Evolutionary conservation across 177 flowering plant species (phyloP), one percentile per base, ranked within the genome.

Genomic region (Vitis hybrid): DNA sequence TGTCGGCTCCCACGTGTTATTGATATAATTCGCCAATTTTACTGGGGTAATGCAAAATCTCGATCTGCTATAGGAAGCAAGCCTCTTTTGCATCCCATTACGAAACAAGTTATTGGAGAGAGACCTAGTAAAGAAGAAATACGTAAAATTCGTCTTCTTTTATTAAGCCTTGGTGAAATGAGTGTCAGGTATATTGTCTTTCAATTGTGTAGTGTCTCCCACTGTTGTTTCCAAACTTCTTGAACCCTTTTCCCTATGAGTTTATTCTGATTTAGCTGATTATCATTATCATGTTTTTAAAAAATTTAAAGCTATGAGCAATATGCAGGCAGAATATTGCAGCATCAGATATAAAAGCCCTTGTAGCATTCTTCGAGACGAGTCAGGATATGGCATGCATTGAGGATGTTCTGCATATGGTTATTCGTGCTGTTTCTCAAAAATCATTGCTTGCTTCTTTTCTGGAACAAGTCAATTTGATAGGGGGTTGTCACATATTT

Each of bases 141-240:
- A 60, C 98, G 64, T 64, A 96, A 96, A 85, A 84, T 94, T 71
- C 97, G 99, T 73, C 97, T 96, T 65, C 94, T 96, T 70, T 80
- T 96, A 62, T 72, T 96, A 72, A 91, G 97, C 78, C 97, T 96
- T 75, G 99, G 98, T 60, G 99, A 96, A 85, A 94, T 92, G 98
- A 91, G 98, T 78, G 89, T 96, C 71, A 90, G 99, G 99, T 92
- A 77, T 60, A 52, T 24, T 56, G 13, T 71, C 40, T 32, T 35
- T 27, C 17, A 9, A 64, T 35, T 12, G n/a, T 40, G 65, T 14
- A 3, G 52, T 54, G 12, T 18, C 5, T 56, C n/a, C 17, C 17
- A 19, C 15, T 48, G 1, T 17, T 51, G n/a, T 40, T 11, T 55
- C 18, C 11, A 32, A 13, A 32, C 5, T 49, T 11, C 11, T 52